Evolutionary conservation across 2,329 filamentous ascomycete genomes (phyloP).

Genomic region (Aspergillus latus): DNA sequence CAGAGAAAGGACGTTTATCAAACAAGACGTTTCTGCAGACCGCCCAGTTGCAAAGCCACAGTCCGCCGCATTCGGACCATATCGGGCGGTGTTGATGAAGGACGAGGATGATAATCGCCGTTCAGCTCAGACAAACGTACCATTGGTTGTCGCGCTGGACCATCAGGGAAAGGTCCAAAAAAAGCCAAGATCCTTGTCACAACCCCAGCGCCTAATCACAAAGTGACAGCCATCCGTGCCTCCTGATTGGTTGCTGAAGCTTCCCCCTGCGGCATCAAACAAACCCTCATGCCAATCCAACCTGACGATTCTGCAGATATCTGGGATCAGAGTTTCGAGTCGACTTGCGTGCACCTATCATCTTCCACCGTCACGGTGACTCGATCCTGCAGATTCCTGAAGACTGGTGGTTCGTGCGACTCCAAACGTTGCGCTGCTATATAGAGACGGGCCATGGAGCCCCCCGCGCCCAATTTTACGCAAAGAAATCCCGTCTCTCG

Average conservation of each 20-base stretch:
- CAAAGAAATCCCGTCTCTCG: background rate
- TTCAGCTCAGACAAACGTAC: background rate
- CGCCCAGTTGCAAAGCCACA: too few species aligned
- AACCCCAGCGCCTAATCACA: slow-evolving; percentile 11
- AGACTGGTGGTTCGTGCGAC: slow-evolving; percentile 9
- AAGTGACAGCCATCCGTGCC: slow-evolving; percentile 5
- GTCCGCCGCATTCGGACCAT: too few species aligned
- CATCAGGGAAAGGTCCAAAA: background rate
- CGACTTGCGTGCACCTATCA: slow-evolving; percentile 11
- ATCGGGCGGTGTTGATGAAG: too few species aligned
- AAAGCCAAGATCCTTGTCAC: slow-evolving; percentile 11
- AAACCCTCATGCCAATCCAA: slow-evolving; percentile 11
- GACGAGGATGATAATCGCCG: background rate
- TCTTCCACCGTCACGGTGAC: background rate
- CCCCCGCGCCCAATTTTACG: background rate
- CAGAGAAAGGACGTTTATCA: too few species aligned
- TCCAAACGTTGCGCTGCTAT: background rate
- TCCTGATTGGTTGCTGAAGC: slow-evolving; percentile 15
- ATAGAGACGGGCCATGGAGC: slow-evolving; percentile 1
- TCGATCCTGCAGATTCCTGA: slow-evolving; percentile 11
- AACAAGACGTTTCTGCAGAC: too few species aligned
- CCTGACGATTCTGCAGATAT: background rate
- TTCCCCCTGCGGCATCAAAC: slow-evolving; percentile 11
- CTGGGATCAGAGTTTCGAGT: slow-evolving; percentile 6
- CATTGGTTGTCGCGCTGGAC: slow-evolving; percentile 13